Evolutionary conservation across 257 asterid genomes (phyloP), one percentile per base, ranked within the genome.

Genomic region (Apocynum venetum): DNA sequence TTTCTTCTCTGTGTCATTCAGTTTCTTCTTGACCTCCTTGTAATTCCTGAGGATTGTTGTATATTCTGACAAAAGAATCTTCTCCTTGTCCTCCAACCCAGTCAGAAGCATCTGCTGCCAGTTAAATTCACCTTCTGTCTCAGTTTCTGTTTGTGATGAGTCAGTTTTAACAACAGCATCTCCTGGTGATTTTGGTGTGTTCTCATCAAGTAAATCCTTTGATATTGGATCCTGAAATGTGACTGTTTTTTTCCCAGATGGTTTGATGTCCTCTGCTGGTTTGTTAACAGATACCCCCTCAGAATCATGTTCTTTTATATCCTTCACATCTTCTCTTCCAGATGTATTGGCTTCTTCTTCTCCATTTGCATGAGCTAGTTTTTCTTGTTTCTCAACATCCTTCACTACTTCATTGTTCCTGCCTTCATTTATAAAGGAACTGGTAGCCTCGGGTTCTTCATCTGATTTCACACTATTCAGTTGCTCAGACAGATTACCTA

Each of bases 51-150:
- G 92, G 55, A 93, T 80, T 13, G 89, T 80, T 1, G 94, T 87
- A 75, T 91, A 95, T 81, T 95, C 99, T 78, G 82, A 82, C 35
- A 93, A 86, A 38, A 91, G 88, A 72, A 88, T 82, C 85, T 83
- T 93, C 73, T 95, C 98, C 73, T 86, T 86, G 71, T 95, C 97
- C 75, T 93, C 97, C 17, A 90, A 70, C 40, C 93, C 99, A 25
- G 77, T 88, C 83, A 89, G 81, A 25, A 95, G 91, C 90, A 91
- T 84, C 79, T 88, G 91, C 86, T 87, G 95, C 97, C 97, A 91
- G 83, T 85, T 85, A 44, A 84, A 72, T 9, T 87, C 91, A 19
- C 80, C 84, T 63, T 83, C 92, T 69, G 79, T 80, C 25, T 52
- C 87, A 43, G 51, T 47, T 35, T 73, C 80, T 56, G 48, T 83